Percentiles rank a stretch among this genome's conserved stretches.
Conservation (phyloP, 179 eudicot genomes). For the Sideroxylon spinosum region DNA sequence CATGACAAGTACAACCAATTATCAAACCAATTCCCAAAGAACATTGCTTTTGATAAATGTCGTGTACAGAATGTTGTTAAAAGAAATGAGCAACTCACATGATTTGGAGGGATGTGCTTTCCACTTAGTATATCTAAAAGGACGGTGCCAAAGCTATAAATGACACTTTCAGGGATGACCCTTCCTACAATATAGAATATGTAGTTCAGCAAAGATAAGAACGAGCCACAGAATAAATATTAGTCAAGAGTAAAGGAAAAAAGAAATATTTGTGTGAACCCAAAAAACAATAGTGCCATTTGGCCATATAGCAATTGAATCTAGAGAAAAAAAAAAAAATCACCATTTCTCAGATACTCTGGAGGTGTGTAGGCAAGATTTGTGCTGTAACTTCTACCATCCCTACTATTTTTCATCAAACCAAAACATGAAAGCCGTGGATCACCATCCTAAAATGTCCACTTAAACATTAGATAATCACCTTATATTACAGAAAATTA, state of each 20-base stretch:
- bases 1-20: not conserved
- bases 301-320: not conserved
- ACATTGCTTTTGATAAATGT: not conserved
- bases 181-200: slow-evolving; percentile 38
- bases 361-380: slow-evolving; percentile 71
- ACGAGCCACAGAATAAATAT: not conserved
- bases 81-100: slow-evolving; percentile 32
- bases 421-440: slow-evolving; percentile 64
- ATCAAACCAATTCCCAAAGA: no score
- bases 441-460: slow-evolving; percentile 49
- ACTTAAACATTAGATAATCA: slow-evolving; percentile 7
- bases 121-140: slow-evolving; percentile 65
- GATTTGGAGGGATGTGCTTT: slow-evolving; percentile 66
- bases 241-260: not conserved
- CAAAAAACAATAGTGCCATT: not conserved
- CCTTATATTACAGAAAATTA: not conserved
- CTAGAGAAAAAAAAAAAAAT: slow-evolving; percentile 6
- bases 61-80: not conserved
- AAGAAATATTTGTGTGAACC: not conserved
- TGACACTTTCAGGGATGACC: slow-evolving; percentile 58
- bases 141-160: slow-evolving; percentile 58
- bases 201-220: not conserved
- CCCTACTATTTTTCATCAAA: slow-evolving; percentile 58
- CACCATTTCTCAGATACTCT: slow-evolving; percentile 56
- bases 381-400: slow-evolving; percentile 56